Conservation (phyloP, 768 basidiomycete genomes). For the Boletus rubescentipes region DNA sequence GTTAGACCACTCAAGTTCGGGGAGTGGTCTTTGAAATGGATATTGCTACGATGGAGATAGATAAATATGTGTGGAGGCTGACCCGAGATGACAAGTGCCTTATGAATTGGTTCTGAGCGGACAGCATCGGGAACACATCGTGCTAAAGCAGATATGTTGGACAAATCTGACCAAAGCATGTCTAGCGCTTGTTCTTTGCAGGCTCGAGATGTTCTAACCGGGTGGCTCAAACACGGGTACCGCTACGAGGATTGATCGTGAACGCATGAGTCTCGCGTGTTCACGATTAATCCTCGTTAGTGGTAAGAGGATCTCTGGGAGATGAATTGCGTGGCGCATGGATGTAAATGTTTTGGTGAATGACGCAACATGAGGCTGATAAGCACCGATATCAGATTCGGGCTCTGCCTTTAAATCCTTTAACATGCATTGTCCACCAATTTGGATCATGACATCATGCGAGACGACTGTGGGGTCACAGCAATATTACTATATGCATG, state of each 20-base stretch:
- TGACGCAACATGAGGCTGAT: not conserved
- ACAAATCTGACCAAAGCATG: conserved; percentile 8
- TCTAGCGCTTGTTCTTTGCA: conserved; percentile 15
- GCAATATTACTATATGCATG: too few relatives aligned
- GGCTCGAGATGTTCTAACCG: not conserved
- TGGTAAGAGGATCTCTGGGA: not conserved
- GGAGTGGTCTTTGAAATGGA: conserved; percentile 1
- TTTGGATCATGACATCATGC: not conserved
- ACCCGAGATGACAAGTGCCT: not conserved
- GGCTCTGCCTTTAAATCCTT: conserved; percentile 1
- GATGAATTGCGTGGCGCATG: not conserved
- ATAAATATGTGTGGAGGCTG: not conserved
- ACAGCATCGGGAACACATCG: not conserved
- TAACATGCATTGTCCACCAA: not conserved
- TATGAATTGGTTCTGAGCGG: not conserved
- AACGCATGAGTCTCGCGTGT: not conserved
- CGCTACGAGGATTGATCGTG: not conserved
- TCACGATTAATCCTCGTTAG: not conserved
- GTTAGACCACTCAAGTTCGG: conserved; percentile 1
- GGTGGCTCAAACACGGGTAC: not conserved
- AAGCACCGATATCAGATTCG: not conserved
- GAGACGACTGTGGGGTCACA: too few relatives aligned
- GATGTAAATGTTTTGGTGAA: not conserved
- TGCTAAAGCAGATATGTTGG: not conserved
- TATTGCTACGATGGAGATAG: not conserved